Base-by-base conservation (phyloP, 139 green algal species). In the Nannochloris sp. region DNA sequence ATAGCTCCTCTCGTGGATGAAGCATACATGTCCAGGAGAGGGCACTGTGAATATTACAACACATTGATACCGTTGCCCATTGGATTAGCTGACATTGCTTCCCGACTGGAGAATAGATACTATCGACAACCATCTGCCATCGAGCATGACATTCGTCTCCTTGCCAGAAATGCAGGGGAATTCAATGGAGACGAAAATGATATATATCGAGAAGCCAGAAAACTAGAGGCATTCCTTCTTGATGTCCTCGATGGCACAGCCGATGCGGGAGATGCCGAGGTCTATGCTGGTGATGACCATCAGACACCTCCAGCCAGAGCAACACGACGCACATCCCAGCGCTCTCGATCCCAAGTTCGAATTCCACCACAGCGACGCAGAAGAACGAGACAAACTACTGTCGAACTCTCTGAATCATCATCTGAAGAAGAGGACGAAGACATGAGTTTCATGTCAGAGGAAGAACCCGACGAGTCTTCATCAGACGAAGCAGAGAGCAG, bases 31-130 rank as follows among this genome's bases (percentile, higher is more conserved):
- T 63, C 43, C 7, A 4, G 19, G 9, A 48, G n/a, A 24, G 19
- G 46, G 1, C 51, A 51, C 24, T 16, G 7, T 19, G 44, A 71
- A 29, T 63, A 40, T 40, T 78, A 67, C 44, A 73, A 78, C 46
- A 48, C 60, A 18, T 44, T 58, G 53, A 67, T 87, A 2, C 57
- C 75, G 3, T 66, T 87, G 56, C 80, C 80, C 12, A 44, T 87
- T 36, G 57, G 65, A 4, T 71, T 87, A 27, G 16, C 19, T 15
- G 49, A 75, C 29, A 49, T 84, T 5, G 14, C 10, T 6, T 53
- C 29, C 18, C 62, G 77, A 25, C 72, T 87, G 46, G 23, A 64
- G 19, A 29, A 24, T 14, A 40, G 69, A 5, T 85, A 75, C 63
- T 85, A 85, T 67, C 60, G 75, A 36, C 71, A 74, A 51, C 18